Percentiles rank a stretch among this genome's conserved stretches.
Conservation (phyloP, 208 protist genomes). For the Trypanosomatidae sp. region DNA sequence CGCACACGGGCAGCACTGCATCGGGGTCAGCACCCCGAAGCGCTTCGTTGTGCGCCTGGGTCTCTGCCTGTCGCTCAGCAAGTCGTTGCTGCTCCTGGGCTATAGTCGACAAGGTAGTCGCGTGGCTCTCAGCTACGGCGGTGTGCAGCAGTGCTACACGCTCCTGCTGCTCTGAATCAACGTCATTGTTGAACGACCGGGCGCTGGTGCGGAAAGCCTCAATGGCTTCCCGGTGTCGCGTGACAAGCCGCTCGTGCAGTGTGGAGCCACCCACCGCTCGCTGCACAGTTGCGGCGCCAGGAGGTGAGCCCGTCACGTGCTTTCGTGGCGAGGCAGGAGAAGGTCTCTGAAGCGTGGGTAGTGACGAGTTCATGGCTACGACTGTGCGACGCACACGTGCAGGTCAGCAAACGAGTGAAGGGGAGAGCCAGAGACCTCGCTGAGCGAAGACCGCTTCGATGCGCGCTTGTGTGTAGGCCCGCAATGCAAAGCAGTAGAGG, state of each 20-base stretch:
- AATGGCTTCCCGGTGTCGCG: conserved; percentile 45
- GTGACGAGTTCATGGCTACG: neutral
- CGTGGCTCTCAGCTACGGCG: conserved; percentile 47
- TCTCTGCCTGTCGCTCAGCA: conserved; percentile 31
- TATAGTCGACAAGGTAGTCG: conserved; percentile 30
- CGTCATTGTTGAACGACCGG: conserved; percentile 40
- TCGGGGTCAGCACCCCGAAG: conserved; percentile 20
- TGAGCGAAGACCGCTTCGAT: neutral
- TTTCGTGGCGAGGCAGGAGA: neutral
- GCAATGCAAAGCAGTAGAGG: neutral
- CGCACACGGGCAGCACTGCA: conserved; percentile 37
- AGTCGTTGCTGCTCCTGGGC: conserved; percentile 36
- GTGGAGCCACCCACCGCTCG: conserved; percentile 3
- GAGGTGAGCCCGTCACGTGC: neutral
- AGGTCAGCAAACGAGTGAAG: neutral
- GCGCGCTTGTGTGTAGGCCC: neutral
- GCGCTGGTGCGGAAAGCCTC: conserved; percentile 41
- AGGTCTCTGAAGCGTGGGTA: neutral
- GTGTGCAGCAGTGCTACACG: conserved; percentile 46
- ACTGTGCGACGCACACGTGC: neutral
- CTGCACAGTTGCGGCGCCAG: neutral
- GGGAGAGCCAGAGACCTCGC: neutral
- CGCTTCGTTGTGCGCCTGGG: conserved; percentile 28
- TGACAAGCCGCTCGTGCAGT: conserved; percentile 38
- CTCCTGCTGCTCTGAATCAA: conserved; percentile 55